Base-by-base conservation (phyloP, 441 rosid species). In the Manihot esculenta region DNA sequence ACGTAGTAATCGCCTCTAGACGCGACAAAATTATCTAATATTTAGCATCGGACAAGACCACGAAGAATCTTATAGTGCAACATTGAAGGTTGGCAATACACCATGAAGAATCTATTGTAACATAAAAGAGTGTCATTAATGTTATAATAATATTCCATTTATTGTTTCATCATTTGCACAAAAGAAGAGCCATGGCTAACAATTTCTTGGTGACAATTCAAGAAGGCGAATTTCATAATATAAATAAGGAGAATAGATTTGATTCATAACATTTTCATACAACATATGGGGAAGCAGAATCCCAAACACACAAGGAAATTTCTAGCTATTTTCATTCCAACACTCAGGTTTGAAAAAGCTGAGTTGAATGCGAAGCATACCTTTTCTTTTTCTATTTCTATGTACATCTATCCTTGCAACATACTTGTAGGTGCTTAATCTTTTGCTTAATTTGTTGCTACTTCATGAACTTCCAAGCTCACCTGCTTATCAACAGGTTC, bases 341-440 rank as follows among this genome's bases (percentile, higher is more conserved):
- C 55, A 80, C 78, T 76, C 85, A 74, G 86, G 84, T 77, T 71
- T 64, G 65, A 82, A 82, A 83, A 80, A 78, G 76, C 87, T 74
- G 88, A 78, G 87, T 62, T 47, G 79, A 80, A 83, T 67, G 81
- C 76, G 53, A 69, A 21, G 64, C 66, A 65, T 68, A 64, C 64
- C 64, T 38, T 63, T 26, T 33, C 14, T 7, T 10, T 0, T 41
- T 0, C 35, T 8, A 51, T 56, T 35, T 38, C 53, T 53, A 63
- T 70, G 38, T 66, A 68, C 78, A 77, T 71, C n/a, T 21, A 62
- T 51, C 18, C 48, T 27, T 66, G 35, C 67, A 60, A 60, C 35
- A 66, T 70, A 65, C 24, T 55, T 33, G 48, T 47, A 38, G 71
- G 65, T 38, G 62, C 67, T 47, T 59, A 50, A 54, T 60, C 57